A percentile compares a stretch with the other conserved stretches of the same genome.
Evolutionary conservation across 1,284 basidiomycete species (phyloP).

Genomic region (Rhodotorula sp.): DNA sequence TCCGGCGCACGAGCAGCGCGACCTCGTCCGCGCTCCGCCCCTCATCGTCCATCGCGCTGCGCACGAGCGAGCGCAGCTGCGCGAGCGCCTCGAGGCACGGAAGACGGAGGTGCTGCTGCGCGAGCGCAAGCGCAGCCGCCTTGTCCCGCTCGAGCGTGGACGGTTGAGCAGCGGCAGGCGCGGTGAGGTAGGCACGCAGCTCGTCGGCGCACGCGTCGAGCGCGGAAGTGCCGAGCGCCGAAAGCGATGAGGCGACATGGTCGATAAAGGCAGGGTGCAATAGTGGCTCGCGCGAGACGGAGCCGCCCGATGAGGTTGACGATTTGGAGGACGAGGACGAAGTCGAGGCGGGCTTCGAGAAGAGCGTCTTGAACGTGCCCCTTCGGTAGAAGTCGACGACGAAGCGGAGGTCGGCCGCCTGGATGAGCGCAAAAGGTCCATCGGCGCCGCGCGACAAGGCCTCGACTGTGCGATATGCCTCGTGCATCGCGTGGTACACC

Average conservation of each 20-base stretch:
- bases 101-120: slow-evolving; percentile 8
- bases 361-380: slow-evolving; percentile 17
- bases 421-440: neutral
- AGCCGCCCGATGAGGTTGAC: too few species aligned
- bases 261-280: slow-evolving; percentile 28
- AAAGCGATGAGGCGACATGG: slow-evolving; percentile 13
- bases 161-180: neutral
- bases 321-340: neutral
- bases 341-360: slow-evolving; percentile 9
- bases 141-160: neutral
- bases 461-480: neutral
- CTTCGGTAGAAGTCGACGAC: slow-evolving; percentile 28
- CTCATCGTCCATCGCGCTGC: neutral
- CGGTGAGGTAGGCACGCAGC: neutral
- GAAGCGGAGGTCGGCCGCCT: slow-evolving; percentile 22
- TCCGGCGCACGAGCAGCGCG: slow-evolving; percentile 1
- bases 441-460: neutral
- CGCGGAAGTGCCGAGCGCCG: neutral
- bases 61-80: slow-evolving; percentile 10
- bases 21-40: neutral
- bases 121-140: neutral
- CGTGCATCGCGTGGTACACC: slow-evolving; percentile 63
- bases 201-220: neutral
- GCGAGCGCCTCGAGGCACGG: slow-evolving; percentile 7
- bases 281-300: slow-evolving; percentile 26